These are phyloP conservation scores for Scopulariopsis brevicaulis DNA, from an alignment of 2,329 filamentous ascomycete species.

Conservation along the genomic window DNA sequence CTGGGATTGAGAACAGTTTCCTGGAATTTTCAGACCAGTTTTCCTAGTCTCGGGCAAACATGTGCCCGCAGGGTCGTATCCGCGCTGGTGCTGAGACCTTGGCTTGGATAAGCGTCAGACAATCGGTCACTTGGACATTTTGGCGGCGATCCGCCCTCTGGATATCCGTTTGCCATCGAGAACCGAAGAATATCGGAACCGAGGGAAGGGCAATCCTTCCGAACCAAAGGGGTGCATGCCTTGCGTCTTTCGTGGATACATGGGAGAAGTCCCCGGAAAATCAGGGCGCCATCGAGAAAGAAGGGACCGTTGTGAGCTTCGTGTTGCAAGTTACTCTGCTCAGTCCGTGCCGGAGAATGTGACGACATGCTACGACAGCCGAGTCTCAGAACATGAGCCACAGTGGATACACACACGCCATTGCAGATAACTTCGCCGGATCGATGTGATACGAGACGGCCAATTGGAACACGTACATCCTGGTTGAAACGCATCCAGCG, in stretches of 20 bases:
- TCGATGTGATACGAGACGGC: not conserved
- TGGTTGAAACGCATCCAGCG: too few species aligned
- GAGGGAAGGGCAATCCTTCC: too few species aligned
- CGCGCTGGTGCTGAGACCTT: slow-evolving; percentile 1
- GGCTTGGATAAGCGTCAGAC: not conserved
- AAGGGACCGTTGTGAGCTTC: too few species aligned
- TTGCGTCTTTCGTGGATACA: too few species aligned
- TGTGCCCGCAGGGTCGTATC: slow-evolving; percentile 1
- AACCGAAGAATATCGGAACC: too few species aligned
- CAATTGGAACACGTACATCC: not conserved
- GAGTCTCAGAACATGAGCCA: not conserved
- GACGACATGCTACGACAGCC: not conserved
- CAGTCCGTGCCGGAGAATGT: not conserved
- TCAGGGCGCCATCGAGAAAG: too few species aligned
- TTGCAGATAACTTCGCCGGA: not conserved
- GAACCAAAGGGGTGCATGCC: too few species aligned
- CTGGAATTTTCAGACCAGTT: not conserved
- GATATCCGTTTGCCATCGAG: not conserved
- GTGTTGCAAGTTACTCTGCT: too few species aligned
- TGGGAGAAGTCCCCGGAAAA: too few species aligned
- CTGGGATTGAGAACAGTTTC: not conserved
- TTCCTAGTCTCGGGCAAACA: not conserved
- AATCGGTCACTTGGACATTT: not conserved
- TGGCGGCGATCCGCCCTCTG: not conserved
- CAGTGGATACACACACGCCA: not conserved